These are phyloP conservation scores for Babesia bovis DNA, from an alignment of 169 alveolate genomes.

Conservation along the genomic window DNA sequence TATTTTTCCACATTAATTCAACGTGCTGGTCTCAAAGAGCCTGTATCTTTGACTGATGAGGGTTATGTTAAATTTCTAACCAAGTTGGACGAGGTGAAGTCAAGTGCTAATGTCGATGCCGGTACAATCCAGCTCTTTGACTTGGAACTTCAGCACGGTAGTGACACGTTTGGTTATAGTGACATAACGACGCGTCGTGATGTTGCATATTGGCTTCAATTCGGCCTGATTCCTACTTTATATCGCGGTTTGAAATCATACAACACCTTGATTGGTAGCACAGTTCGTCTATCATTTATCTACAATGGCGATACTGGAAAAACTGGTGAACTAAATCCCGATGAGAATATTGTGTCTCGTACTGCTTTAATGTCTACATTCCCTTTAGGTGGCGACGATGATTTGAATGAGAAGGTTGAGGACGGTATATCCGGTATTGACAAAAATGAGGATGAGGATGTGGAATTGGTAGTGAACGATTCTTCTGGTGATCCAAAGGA, in stretches of 20 bases:
- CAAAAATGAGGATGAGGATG: constrained; percentile 22
- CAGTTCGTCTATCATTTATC: constrained; percentile 50
- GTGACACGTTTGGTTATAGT: constrained; percentile 24
- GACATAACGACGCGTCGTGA: constrained; percentile 47
- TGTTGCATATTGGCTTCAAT: constrained; percentile 63
- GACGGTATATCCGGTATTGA: constrained; percentile 46
- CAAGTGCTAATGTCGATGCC: neutral
- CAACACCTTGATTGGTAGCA: constrained; percentile 59
- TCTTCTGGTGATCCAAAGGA: constrained; percentile 11
- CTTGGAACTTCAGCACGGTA: constrained; percentile 41
- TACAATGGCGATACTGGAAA: constrained; percentile 34
- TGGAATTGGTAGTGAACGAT: neutral
- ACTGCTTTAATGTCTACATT: constrained; percentile 10
- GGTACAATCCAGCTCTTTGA: constrained; percentile 22
- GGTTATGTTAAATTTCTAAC: constrained; percentile 30
- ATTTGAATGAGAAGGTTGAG: constrained; percentile 45
- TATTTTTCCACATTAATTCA: constrained; percentile 17
- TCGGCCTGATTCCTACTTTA: constrained; percentile 60
- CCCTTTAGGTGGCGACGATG: constrained; percentile 41
- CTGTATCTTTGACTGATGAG: constrained; percentile 19
- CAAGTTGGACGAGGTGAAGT: neutral
- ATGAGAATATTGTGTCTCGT: constrained; percentile 29
- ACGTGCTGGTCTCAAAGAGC: constrained; percentile 35
- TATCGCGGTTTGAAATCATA: constrained; percentile 55
- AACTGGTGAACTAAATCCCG: constrained; percentile 29